Evolutionary conservation across 495 filamentous ascomycete species (phyloP).

Genomic region (Aspergillus campestris): DNA sequence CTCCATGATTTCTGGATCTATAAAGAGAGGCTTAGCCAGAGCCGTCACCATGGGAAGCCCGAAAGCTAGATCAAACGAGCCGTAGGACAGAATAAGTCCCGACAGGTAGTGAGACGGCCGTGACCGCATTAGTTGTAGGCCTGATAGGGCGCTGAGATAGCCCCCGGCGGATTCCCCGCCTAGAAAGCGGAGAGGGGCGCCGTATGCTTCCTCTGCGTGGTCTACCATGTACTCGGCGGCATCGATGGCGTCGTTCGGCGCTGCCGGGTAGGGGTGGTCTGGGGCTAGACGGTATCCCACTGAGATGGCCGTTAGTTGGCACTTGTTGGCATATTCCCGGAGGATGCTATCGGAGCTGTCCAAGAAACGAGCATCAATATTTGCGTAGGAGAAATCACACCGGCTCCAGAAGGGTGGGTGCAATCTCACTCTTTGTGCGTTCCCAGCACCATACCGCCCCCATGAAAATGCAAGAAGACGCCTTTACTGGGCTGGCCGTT

Average conservation of each 20-base stretch:
- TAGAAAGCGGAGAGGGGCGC: slow-evolving; percentile 16
- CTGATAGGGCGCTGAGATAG: slow-evolving; percentile 35
- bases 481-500: slow-evolving; percentile 32
- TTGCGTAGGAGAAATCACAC: background rate
- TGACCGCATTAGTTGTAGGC: slow-evolving; percentile 35
- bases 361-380: background rate
- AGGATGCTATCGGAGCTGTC: slow-evolving; percentile 1
- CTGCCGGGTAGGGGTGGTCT: slow-evolving; percentile 46
- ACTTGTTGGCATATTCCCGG: slow-evolving; percentile 26
- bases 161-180: slow-evolving; percentile 36
- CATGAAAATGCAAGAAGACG: slow-evolving; percentile 38
- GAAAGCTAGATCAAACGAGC: slow-evolving; percentile 7
- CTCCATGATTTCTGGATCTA: slow-evolving; percentile 20
- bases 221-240: slow-evolving; percentile 32
- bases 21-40: slow-evolving; percentile 15
- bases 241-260: slow-evolving; percentile 45
- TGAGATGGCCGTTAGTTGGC: slow-evolving; percentile 37
- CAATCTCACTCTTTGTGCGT: slow-evolving; percentile 9
- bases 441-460: slow-evolving; percentile 41
- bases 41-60: slow-evolving; percentile 29
- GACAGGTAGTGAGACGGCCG: slow-evolving; percentile 3
- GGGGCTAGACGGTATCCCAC: slow-evolving; percentile 55
- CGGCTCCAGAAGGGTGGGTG: slow-evolving; percentile 3
- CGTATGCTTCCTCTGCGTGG: slow-evolving; percentile 20
- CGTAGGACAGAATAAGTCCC: slow-evolving; percentile 15